phyloP scores from a whole-genome alignment of 2,329 filamentous ascomycete genomes.

The Aspergillus hiratsukae region DNA sequence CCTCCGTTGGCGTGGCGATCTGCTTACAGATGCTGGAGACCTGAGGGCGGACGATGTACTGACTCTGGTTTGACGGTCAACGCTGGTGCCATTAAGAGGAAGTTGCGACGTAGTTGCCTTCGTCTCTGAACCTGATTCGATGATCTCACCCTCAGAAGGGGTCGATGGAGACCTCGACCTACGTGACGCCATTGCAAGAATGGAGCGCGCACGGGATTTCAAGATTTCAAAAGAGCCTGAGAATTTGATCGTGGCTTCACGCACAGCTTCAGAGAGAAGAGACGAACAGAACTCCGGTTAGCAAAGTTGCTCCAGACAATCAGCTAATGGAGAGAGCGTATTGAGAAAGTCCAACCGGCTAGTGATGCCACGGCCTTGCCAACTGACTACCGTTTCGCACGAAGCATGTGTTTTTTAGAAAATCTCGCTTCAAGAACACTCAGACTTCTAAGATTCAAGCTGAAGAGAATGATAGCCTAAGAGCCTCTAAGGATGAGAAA shows the following conservation, averaged over 20 bases:
- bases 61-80: slow-evolving; percentile 90
- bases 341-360: slow-evolving; percentile 43
- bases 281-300: slow-evolving; percentile 29
- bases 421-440: background rate
- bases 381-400: slow-evolving; percentile 15
- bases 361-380: slow-evolving; percentile 26
- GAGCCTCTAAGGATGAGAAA: background rate
- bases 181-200: slow-evolving; percentile 45
- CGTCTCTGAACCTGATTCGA: slow-evolving; percentile 64
- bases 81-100: slow-evolving; percentile 70
- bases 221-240: background rate
- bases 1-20: slow-evolving; percentile 59
- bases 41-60: slow-evolving; percentile 48
- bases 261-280: slow-evolving; percentile 21
- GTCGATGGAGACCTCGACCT: slow-evolving; percentile 52
- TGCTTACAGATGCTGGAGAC: slow-evolving; percentile 46
- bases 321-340: slow-evolving; percentile 24
- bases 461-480: background rate
- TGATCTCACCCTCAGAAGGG: slow-evolving; percentile 83
- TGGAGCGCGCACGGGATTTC: background rate
- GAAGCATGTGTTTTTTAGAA: slow-evolving; percentile 4
- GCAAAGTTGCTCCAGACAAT: slow-evolving; percentile 28
- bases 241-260: slow-evolving; percentile 14
- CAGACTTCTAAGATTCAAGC: background rate
- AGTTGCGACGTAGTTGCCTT: slow-evolving; percentile 85